Percentiles rank a stretch among this genome's conserved stretches.
phyloP scores from a whole-genome alignment of 1,284 basidiomycete genomes.

The Apiotrichum gracile region DNA sequence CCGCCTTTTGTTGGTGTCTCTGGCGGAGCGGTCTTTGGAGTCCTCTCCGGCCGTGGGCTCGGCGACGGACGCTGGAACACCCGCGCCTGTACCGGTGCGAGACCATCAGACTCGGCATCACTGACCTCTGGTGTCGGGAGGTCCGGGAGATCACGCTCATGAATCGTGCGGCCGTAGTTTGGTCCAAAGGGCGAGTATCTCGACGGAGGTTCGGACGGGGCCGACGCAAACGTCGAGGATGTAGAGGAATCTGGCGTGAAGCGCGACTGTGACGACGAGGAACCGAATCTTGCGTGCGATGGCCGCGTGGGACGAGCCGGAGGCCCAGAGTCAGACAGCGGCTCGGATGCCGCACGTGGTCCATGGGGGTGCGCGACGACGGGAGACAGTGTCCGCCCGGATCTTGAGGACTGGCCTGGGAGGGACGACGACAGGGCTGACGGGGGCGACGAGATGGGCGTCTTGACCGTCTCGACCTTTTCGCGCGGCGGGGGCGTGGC shows the following conservation, averaged over 20 bases:
- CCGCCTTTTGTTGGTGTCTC: too few relatives aligned
- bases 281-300: too few relatives aligned
- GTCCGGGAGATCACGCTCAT: background rate
- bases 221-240: background rate
- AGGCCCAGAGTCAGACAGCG: too few relatives aligned
- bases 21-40: background rate
- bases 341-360: too few relatives aligned
- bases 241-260: background rate
- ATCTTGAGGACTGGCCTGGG: too few relatives aligned
- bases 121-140: background rate
- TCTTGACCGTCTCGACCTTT: too few relatives aligned
- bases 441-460: too few relatives aligned
- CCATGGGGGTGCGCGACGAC: too few relatives aligned
- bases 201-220: background rate
- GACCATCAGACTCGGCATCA: background rate
- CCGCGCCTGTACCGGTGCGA: background rate
- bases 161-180: background rate
- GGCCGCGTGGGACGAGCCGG: too few relatives aligned
- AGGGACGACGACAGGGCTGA: too few relatives aligned
- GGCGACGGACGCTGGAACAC: background rate
- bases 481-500: too few relatives aligned
- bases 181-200: background rate
- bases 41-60: background rate
- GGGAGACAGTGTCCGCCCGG: too few relatives aligned
- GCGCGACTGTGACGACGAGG: background rate